Base-by-base conservation (phyloP, 75 land plant species). In the Cryptomeria japonica region DNA sequence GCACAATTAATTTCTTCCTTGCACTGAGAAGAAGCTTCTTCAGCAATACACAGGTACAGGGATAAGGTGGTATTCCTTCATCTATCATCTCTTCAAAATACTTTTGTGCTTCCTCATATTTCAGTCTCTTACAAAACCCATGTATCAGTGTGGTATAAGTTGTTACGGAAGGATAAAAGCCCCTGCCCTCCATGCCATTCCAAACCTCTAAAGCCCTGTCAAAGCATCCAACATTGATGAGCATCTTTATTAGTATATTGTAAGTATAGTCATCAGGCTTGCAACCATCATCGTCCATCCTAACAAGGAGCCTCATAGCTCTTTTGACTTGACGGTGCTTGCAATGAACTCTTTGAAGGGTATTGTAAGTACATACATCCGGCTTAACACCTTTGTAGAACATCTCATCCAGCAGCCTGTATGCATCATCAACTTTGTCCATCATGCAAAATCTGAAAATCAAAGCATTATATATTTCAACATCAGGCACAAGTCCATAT, bases 21-120 rank as follows among this genome's bases (percentile, higher is more conserved):
- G 84, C 14, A 80, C 70, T 80, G 75, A 91, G 15, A 15, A 95
- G 89, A 6, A 88, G 85, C 85, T 90, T 87, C 86, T 92, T 93
- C 79, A 95, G 87, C 77, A 93, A 28, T 37, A 88, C 91, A 87
- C 93, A 93, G 18, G 95, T 95, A 11, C 88, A 53, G 36, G 86
- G 28, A 85, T 92, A 95, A 22, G 96, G 95, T 1, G 95, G 96
- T 75, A 95, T 91, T 12, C 96, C 96, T 86, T 95, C 96, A 58
- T 93, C 93, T 38, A 95, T 85, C 95, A 93, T 95, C 87, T 61
- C 85, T 88, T 93, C 96, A 73, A 95, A 95, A 83, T 90, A 95
- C 25, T 89, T 89, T 46, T 90, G 91, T 12, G 96, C 95, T 75
- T 93, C 92, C 56, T 90, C 92, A 9, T 90, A 61, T 72, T 91